phyloP scores from a whole-genome alignment of 148 eudicot genomes.

The Heliosperma pusillum region DNA sequence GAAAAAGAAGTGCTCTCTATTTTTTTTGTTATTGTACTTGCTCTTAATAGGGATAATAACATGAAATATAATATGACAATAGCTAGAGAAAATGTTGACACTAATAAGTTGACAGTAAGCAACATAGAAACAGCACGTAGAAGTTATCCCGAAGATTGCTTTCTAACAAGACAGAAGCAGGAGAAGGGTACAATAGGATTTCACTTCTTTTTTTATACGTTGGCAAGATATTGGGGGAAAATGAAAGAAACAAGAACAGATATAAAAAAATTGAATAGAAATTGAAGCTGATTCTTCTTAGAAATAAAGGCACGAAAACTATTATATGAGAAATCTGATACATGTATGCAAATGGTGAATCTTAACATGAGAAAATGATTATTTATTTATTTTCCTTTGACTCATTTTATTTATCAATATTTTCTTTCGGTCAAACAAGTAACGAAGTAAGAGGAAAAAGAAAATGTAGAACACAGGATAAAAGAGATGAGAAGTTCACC shows the following conservation, averaged over 20 bases:
- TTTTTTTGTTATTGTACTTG: no score
- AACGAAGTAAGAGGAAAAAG: background rate
- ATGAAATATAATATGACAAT: background rate
- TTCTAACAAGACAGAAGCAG: background rate
- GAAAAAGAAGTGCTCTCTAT: no score
- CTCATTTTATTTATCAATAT: background rate
- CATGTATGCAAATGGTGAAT: background rate
- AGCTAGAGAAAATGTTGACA: no score
- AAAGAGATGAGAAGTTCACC: conserved; percentile 37
- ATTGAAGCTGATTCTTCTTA: background rate
- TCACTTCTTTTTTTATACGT: background rate
- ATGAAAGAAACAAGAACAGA: background rate
- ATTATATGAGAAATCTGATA: background rate
- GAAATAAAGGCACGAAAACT: background rate
- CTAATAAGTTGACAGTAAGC: no score
- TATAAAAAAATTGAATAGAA: background rate
- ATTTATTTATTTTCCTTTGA: background rate
- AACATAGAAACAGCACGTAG: no score
- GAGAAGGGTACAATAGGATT: background rate
- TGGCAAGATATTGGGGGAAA: background rate
- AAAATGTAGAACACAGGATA: background rate
- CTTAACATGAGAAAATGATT: background rate
- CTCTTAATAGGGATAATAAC: background rate
- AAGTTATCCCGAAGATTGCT: background rate
- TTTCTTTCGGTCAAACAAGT: background rate